phyloP scores from a whole-genome alignment of 306 rosid species.

The Potentilla sterilis region DNA sequence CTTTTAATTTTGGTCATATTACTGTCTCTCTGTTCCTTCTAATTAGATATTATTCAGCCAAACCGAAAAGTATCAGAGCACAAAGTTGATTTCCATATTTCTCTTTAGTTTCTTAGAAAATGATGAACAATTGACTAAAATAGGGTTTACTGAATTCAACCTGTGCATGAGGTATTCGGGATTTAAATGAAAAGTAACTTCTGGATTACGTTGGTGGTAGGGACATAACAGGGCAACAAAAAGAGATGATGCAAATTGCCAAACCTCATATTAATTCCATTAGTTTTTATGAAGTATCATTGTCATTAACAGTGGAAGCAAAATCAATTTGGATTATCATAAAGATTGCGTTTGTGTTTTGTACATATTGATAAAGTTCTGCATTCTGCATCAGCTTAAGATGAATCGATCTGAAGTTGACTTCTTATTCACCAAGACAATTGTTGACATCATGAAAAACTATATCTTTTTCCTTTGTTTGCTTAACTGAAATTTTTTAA shows the following conservation, averaged over 20 bases:
- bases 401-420: slow-evolving; percentile 11
- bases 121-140: not conserved
- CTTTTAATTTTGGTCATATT: not conserved
- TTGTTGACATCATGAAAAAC: not conserved
- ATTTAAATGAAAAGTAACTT: not conserved
- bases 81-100: not conserved
- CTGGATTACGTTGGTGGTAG: not conserved
- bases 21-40: not conserved
- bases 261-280: not conserved
- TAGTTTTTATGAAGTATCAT: not conserved
- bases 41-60: not conserved
- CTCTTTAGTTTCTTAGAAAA: not conserved
- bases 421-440: slow-evolving; percentile 3
- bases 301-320: slow-evolving; percentile 4
- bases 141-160: not conserved
- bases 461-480: not conserved
- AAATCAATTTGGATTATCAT: not conserved
- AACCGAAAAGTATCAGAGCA: not conserved
- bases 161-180: not conserved
- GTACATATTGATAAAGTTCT: not conserved
- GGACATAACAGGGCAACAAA: not conserved
- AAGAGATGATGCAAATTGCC: not conserved
- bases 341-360: not conserved
- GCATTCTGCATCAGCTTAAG: slow-evolving; percentile 5
- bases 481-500: not conserved